These are phyloP conservation scores for Colletotrichum sp. DNA, from an alignment of 2,329 filamentous ascomycete genomes.

Conservation along the genomic window DNA sequence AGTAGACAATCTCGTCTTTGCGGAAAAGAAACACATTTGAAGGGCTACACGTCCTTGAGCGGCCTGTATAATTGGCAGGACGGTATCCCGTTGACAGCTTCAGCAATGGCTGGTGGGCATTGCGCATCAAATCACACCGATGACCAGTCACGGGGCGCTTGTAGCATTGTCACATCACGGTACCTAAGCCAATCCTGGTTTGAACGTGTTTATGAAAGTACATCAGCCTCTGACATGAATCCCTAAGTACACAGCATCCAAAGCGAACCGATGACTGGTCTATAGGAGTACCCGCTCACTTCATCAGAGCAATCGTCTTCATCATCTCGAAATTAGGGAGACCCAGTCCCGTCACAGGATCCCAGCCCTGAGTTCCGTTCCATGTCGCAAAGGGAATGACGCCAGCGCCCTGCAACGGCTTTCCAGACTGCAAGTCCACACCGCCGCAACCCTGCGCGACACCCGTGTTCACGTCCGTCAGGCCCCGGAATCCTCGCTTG, in stretches of 20 bases:
- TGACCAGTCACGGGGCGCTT: neutral
- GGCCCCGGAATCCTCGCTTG: slow-evolving; percentile 30
- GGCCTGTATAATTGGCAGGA: neutral
- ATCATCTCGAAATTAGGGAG: slow-evolving; percentile 46
- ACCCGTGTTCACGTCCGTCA: slow-evolving; percentile 38
- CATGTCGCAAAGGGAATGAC: slow-evolving; percentile 30
- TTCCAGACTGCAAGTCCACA: slow-evolving; percentile 26
- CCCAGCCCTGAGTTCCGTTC: slow-evolving; percentile 43
- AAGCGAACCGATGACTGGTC: neutral
- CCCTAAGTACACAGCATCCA: neutral
- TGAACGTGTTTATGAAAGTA: neutral
- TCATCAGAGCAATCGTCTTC: slow-evolving; percentile 17
- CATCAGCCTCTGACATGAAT: neutral
- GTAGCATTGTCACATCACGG: neutral
- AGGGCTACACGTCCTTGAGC: neutral
- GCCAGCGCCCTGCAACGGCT: slow-evolving; percentile 26
- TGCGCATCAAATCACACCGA: neutral
- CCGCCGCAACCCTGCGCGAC: slow-evolving; percentile 27
- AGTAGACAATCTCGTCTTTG: neutral
- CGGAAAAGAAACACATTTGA: neutral
- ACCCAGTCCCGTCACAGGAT: slow-evolving; percentile 47
- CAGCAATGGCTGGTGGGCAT: neutral
- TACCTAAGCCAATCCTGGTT: neutral
- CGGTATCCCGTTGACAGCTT: neutral
- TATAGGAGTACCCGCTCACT: slow-evolving; percentile 11